A percentile compares a stretch with the other conserved stretches of the same genome.
These are phyloP conservation scores for Eucalyptus urophylla DNA, from an alignment of 345 rosid species.

Conservation along the genomic window DNA sequence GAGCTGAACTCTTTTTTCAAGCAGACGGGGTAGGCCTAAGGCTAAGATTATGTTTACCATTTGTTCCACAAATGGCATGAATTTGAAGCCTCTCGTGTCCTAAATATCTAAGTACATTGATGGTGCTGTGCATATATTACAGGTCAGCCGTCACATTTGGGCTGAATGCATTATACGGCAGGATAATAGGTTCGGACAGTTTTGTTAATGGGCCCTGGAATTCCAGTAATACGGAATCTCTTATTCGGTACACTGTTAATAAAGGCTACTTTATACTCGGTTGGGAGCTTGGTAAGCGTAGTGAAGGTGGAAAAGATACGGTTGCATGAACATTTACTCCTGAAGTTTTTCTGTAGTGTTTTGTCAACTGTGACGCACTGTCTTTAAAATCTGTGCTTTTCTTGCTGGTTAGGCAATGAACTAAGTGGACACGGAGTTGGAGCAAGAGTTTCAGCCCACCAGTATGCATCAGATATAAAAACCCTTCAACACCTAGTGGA, in stretches of 20 bases:
- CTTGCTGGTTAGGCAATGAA: conserved; percentile 27
- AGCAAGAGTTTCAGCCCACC: conserved; percentile 20
- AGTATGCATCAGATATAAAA: conserved; percentile 20
- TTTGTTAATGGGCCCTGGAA: conserved; percentile 25
- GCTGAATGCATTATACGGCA: conserved; percentile 24
- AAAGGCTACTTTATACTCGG: conserved; percentile 21
- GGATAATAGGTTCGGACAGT: conserved; percentile 8
- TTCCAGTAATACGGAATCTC: conserved; percentile 23
- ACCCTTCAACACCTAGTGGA: conserved; percentile 8
- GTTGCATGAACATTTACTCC: neutral
- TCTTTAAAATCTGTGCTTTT: neutral
- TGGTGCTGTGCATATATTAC: neutral
- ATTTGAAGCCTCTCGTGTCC: neutral
- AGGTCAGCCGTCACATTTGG: conserved; percentile 29
- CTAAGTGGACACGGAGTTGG: conserved; percentile 33
- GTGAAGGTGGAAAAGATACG: neutral
- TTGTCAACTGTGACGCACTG: neutral
- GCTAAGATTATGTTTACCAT: neutral
- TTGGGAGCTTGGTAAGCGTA: conserved; percentile 42
- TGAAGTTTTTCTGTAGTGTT: neutral
- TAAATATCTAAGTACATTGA: neutral
- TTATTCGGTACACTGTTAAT: conserved; percentile 22
- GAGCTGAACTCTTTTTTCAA: conserved; percentile 40
- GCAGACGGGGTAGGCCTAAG: conserved; percentile 28
- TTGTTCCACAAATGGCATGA: neutral